These are phyloP conservation scores for Blastomyces parvus DNA, from an alignment of 2,329 filamentous ascomycete genomes.

Conservation along the genomic window DNA sequence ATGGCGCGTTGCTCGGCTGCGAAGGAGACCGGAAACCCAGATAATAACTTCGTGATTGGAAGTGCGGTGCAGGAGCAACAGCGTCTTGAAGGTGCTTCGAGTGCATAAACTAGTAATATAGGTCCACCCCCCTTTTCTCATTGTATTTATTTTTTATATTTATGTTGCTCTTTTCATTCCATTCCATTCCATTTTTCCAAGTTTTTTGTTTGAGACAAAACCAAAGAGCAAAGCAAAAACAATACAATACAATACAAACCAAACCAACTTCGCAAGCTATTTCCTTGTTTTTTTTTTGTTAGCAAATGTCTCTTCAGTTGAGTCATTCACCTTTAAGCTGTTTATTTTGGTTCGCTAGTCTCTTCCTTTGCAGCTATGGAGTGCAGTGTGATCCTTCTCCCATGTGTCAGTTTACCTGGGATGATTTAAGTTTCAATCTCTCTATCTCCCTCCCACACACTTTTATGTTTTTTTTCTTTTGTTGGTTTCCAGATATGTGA, in stretches of 20 bases:
- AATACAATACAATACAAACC: not conserved
- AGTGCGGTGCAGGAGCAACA: conserved; percentile 2
- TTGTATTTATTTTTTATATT: conserved; percentile 9
- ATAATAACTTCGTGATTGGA: conserved; percentile 61
- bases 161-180: conserved; percentile 12
- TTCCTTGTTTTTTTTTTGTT: not conserved
- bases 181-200: conserved; percentile 13
- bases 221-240: too few relatives aligned
- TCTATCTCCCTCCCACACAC: too few relatives aligned
- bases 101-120: conserved; percentile 9
- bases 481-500: not conserved
- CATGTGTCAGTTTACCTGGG: not conserved
- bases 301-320: not conserved
- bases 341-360: not conserved
- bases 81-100: not conserved
- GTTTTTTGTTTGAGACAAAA: not conserved
- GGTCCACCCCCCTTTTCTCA: not conserved
- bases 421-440: not conserved
- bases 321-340: not conserved
- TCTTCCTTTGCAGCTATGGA: not conserved
- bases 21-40: conserved; percentile 70
- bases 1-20: conserved; percentile 96
- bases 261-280: not conserved
- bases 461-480: not conserved
- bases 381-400: not conserved